Percentiles rank a stretch among this genome's conserved stretches.
phyloP scores from a whole-genome alignment of 371 early-diverging fungal species.

The Mortierella polycephala region DNA sequence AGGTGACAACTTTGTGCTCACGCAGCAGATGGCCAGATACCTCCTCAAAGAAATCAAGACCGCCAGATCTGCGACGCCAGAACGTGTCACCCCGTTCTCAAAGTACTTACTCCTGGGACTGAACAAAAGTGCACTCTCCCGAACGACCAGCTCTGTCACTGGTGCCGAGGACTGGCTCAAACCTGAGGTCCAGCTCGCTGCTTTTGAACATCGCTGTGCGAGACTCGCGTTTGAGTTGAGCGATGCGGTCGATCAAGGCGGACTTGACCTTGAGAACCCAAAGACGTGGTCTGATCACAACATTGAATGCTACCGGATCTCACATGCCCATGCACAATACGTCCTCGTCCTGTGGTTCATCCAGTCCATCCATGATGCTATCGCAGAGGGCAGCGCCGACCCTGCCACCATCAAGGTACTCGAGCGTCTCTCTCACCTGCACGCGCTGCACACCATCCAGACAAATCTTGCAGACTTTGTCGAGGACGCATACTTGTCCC shows the following conservation, averaged over 20 bases:
- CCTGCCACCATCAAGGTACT: constrained; percentile 57
- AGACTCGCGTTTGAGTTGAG: constrained; percentile 66
- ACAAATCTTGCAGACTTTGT: constrained; percentile 75
- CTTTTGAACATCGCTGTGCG: constrained; percentile 76
- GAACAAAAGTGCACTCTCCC: constrained; percentile 60
- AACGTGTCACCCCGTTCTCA: constrained; percentile 59
- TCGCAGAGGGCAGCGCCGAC: constrained; percentile 27
- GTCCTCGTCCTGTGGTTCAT: constrained; percentile 70
- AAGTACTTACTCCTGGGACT: constrained; percentile 57
- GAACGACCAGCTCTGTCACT: constrained; percentile 56
- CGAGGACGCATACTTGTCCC: constrained; percentile 59
- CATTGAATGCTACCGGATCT: constrained; percentile 69
- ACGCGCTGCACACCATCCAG: constrained; percentile 73
- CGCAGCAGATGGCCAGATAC: constrained; percentile 82
- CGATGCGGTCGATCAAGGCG: constrained; percentile 65
- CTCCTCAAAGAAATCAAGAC: constrained; percentile 71
- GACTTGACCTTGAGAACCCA: constrained; percentile 62
- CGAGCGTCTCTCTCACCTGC: constrained; percentile 62
- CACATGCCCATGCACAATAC: constrained; percentile 75
- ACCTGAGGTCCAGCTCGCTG: constrained; percentile 67
- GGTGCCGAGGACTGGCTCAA: constrained; percentile 63
- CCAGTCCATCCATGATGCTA: constrained; percentile 59
- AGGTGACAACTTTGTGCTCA: constrained; percentile 82
- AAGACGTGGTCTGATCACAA: constrained; percentile 64
- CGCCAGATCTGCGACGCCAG: constrained; percentile 55